Evolutionary conservation across 208 protist species (phyloP).

Genomic region (Leishmania amazonensis): DNA sequence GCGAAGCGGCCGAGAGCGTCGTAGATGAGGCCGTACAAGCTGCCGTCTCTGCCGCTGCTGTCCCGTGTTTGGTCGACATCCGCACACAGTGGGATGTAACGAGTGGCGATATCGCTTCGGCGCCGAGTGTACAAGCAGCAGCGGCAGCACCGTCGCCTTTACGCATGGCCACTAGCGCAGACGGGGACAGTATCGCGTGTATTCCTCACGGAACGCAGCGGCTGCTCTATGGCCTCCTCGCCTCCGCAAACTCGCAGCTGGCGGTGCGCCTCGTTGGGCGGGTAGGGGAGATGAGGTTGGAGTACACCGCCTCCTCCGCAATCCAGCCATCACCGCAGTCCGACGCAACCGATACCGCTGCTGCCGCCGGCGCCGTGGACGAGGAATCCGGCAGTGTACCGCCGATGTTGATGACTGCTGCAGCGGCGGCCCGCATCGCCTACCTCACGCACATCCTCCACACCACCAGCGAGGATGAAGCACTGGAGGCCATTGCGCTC

Average conservation of each 20-base stretch:
- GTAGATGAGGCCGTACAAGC: conserved; percentile 35
- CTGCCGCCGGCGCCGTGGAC: neutral
- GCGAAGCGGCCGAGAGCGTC: neutral
- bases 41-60: conserved; percentile 38
- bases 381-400: neutral
- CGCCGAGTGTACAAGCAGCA: neutral
- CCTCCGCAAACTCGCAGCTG: conserved; percentile 11
- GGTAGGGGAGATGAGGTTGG: conserved; percentile 48
- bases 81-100: conserved; percentile 26
- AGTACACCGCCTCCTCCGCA: conserved; percentile 51
- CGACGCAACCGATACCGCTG: conserved; percentile 4
- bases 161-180: conserved; percentile 14
- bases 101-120: neutral
- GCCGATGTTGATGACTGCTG: conserved; percentile 50
- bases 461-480: conserved; percentile 29
- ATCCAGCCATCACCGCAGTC: conserved; percentile 8
- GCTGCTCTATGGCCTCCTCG: conserved; percentile 24
- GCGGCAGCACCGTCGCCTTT: conserved; percentile 4
- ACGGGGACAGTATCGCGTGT: conserved; percentile 17
- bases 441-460: conserved; percentile 32
- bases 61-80: conserved; percentile 61
- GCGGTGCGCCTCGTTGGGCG: conserved; percentile 46
- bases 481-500: conserved; percentile 48
- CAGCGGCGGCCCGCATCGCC: conserved; percentile 45
- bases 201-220: conserved; percentile 45